Evolutionary conservation across 495 filamentous ascomycete genomes (phyloP).

Genomic region (Penicillium cataractarum): DNA sequence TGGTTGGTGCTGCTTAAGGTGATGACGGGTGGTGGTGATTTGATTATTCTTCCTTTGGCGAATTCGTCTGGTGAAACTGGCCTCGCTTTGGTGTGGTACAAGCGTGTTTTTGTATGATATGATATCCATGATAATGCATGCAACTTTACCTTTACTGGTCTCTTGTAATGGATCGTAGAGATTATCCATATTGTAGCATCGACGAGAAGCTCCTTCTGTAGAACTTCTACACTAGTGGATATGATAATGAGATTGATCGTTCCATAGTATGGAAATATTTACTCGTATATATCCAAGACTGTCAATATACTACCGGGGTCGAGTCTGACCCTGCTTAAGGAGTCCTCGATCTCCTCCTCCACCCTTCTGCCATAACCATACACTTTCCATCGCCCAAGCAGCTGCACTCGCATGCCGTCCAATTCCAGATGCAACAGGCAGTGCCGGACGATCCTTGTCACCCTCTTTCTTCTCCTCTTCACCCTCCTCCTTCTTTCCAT

Average conservation of each 20-base stretch:
- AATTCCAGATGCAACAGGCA: constrained; percentile 34
- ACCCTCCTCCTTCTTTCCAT: not conserved
- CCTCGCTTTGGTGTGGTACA: not conserved
- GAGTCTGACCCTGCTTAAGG: constrained; percentile 40
- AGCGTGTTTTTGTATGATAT: constrained; percentile 20
- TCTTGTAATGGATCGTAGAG: not conserved
- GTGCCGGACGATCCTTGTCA: not conserved
- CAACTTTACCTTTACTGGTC: not conserved
- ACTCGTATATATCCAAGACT: not conserved
- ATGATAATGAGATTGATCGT: not conserved
- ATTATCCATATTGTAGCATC: too few relatives aligned
- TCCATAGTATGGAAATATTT: not conserved
- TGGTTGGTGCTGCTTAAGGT: constrained; percentile 13
- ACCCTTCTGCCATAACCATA: constrained; percentile 89
- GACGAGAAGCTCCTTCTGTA: not conserved
- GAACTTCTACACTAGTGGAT: not conserved
- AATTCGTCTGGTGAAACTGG: too few relatives aligned
- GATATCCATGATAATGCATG: constrained; percentile 25
- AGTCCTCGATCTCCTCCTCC: constrained; percentile 59
- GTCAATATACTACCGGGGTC: constrained; percentile 29
- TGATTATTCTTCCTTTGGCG: not conserved
- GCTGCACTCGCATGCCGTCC: constrained; percentile 65
- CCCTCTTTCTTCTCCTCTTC: constrained; percentile 25
- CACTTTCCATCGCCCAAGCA: constrained; percentile 83
- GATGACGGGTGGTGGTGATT: not conserved